phyloP scores from a whole-genome alignment of 805 yeast species.

The Suhomyces prunicola region DNA sequence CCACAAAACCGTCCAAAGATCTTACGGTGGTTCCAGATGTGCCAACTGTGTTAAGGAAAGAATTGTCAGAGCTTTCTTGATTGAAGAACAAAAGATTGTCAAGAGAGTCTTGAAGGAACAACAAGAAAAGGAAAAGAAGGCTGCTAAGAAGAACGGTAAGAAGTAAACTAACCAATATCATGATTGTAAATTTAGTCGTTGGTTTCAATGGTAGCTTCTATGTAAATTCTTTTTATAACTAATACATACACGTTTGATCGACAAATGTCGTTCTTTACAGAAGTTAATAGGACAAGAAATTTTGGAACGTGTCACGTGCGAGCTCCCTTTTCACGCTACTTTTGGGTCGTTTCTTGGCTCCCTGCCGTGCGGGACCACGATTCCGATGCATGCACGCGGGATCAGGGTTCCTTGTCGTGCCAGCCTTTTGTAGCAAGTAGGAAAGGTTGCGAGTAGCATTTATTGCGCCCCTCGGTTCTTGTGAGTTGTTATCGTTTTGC shows the following conservation, averaged over 20 bases:
- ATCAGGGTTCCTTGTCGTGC: not conserved
- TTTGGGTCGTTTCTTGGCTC: not conserved
- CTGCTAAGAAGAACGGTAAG: conserved; percentile 34
- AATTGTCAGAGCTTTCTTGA: conserved; percentile 98
- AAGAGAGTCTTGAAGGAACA: conserved; percentile 98
- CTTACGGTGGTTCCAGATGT: conserved; percentile 99
- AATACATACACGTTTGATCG: conserved; percentile 12
- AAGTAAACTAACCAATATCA: conserved; percentile 20
- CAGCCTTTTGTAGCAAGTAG: not conserved
- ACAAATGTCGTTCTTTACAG: not conserved
- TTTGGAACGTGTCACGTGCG: not conserved
- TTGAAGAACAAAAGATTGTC: conserved; percentile 99
- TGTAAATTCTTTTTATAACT: conserved; percentile 11
- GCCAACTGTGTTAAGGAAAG: conserved; percentile 99
- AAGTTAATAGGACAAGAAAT: not conserved
- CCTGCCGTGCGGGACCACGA: not conserved
- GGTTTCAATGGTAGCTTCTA: conserved; percentile 12
- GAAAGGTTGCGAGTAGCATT: not conserved
- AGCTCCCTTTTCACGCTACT: no score
- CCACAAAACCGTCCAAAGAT: conserved; percentile 97
- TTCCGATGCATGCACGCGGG: not conserved
- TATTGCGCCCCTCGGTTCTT: not conserved
- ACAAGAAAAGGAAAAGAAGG: conserved; percentile 78
- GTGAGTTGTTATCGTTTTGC: not conserved
- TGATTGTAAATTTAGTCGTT: conserved; percentile 11